Evolutionary conservation across 2,329 filamentous ascomycete species (phyloP).

Genomic region (Trichoderma polysporum): DNA sequence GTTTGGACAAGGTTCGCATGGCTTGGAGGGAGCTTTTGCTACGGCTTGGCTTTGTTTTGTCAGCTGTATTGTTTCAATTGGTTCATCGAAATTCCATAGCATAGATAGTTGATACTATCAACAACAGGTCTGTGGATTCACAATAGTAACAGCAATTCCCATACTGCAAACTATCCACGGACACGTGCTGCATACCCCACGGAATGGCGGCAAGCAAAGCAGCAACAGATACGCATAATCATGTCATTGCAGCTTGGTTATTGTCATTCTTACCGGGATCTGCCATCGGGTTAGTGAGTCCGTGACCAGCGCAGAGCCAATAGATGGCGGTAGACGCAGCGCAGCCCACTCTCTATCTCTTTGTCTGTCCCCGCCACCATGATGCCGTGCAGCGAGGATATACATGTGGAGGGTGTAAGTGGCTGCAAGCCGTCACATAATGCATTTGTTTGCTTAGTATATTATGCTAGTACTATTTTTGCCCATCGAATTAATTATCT

Average conservation of each 20-base stretch:
- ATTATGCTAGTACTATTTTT: too few relatives aligned
- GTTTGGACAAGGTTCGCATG: too few relatives aligned
- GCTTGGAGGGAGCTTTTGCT: too few relatives aligned
- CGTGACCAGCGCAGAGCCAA: slow-evolving; percentile 4
- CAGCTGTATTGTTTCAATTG: too few relatives aligned
- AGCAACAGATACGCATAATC: neutral
- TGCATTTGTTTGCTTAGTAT: too few relatives aligned
- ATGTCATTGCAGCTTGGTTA: neutral
- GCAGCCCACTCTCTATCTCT: neutral
- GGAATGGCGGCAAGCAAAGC: neutral
- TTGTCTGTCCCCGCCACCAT: neutral
- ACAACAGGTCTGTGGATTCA: neutral
- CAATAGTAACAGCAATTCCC: neutral
- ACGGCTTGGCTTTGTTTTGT: too few relatives aligned
- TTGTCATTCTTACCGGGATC: neutral
- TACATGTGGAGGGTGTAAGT: slow-evolving; percentile 2
- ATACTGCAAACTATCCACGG: neutral
- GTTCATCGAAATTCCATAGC: too few relatives aligned
- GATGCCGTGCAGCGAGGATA: neutral
- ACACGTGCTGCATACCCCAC: neutral
- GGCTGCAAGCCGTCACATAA: slow-evolving; percentile 2
- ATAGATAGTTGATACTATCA: too few relatives aligned
- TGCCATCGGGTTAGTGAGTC: neutral
- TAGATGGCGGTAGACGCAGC: neutral
- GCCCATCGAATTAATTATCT: neutral